Conservation (phyloP, 768 basidiomycete species). For the Scleroderma bovista region DNA sequence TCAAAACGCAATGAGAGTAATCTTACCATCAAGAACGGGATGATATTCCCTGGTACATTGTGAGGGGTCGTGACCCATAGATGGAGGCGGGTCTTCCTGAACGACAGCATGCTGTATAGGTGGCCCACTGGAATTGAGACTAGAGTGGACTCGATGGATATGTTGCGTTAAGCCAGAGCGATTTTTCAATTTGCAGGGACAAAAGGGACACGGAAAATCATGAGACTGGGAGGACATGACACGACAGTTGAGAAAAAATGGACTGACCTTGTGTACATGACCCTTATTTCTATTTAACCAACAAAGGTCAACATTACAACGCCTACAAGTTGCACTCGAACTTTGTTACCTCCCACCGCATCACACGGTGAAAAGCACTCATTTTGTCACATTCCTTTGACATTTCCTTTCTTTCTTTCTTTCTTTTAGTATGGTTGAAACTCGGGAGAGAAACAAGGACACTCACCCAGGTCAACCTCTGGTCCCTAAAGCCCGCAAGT, state of each 20-base stretch:
- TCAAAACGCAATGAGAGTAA: background rate
- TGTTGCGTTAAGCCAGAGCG: background rate
- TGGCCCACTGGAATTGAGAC: background rate
- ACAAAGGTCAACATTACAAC: background rate
- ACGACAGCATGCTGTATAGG: background rate
- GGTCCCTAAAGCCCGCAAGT: background rate
- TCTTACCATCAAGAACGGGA: background rate
- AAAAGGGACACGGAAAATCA: background rate
- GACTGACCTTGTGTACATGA: background rate
- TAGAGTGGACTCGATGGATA: background rate
- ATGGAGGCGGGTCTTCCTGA: background rate
- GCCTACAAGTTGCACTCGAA: background rate
- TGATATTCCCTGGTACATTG: background rate
- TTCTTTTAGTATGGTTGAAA: background rate
- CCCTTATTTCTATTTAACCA: background rate
- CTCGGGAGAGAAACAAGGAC: background rate
- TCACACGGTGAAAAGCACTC: background rate
- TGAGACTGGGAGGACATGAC: too few species aligned
- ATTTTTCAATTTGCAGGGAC: background rate
- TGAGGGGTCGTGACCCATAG: background rate
- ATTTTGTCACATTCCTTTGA: background rate
- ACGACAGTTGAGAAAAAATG: background rate
- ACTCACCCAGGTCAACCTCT: background rate
- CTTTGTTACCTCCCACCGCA: background rate
- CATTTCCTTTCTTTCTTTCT: background rate